A percentile compares a stretch with the other conserved stretches of the same genome.
Evolutionary conservation across 2,329 filamentous ascomycete species (phyloP).

Genomic region (Pseudocercospora fijiensis): DNA sequence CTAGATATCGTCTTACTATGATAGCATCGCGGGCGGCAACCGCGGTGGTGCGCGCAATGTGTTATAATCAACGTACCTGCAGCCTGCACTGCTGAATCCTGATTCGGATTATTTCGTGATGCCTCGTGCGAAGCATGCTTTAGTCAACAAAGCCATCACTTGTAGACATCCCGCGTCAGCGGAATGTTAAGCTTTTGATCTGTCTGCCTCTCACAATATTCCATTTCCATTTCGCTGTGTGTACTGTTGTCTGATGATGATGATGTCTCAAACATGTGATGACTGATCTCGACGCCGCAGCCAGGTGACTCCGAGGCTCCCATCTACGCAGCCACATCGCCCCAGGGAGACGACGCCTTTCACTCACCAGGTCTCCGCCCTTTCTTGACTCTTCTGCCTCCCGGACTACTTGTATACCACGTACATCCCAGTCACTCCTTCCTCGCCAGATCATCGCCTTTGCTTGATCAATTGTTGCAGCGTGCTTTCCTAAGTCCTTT

Average conservation of each 20-base stretch:
- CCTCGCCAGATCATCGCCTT: neutral
- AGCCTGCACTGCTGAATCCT: neutral
- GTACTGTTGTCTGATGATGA: too few relatives aligned
- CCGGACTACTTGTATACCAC: conserved; percentile 5
- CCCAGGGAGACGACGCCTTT: neutral
- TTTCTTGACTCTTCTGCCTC: neutral
- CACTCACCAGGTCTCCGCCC: conserved; percentile 5
- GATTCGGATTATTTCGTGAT: neutral
- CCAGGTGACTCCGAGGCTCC: conserved; percentile 15
- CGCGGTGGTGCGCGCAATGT: conserved; percentile 1
- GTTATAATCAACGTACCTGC: conserved; percentile 7
- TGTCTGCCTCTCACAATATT: neutral
- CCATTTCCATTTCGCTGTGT: too few relatives aligned
- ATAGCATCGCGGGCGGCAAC: neutral
- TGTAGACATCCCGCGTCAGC: neutral
- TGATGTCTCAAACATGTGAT: conserved; percentile 10
- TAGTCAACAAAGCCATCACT: neutral
- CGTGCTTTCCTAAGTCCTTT: neutral
- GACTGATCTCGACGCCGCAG: conserved; percentile 10
- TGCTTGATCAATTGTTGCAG: neutral
- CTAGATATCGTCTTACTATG: too few relatives aligned
- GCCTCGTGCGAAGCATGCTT: neutral
- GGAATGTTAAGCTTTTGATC: conserved; percentile 12
- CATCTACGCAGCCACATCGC: conserved; percentile 13
- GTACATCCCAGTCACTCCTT: conserved; percentile 5